Evolutionary conservation across 2,329 filamentous ascomycete species (phyloP).

Genomic region (Beauveria bassiana): DNA sequence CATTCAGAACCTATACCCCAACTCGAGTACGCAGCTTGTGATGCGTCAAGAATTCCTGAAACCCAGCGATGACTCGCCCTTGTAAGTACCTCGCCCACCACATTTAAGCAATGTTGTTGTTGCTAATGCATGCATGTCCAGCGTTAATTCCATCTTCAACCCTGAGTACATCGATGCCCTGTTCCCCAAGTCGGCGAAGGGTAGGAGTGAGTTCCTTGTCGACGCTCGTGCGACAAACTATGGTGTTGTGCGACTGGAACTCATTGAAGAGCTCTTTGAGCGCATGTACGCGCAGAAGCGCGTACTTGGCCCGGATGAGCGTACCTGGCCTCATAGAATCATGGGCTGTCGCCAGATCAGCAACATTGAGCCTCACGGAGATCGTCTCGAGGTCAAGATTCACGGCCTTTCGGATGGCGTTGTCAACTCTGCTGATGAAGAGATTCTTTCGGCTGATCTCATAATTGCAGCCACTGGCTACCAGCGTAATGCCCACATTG

Average conservation of each 20-base stretch:
- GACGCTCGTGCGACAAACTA: slow-evolving; percentile 87
- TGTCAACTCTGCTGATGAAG: slow-evolving; percentile 33
- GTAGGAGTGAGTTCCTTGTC: slow-evolving; percentile 53
- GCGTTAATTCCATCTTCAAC: slow-evolving; percentile 95
- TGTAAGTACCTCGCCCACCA: slow-evolving; percentile 49
- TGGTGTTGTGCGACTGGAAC: slow-evolving; percentile 81
- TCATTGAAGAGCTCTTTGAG: slow-evolving; percentile 85
- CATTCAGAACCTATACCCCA: slow-evolving; percentile 73
- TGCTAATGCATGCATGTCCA: slow-evolving; percentile 29
- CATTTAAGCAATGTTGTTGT: neutral
- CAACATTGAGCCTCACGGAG: slow-evolving; percentile 45
- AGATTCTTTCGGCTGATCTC: slow-evolving; percentile 67
- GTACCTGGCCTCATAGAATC: slow-evolving; percentile 75
- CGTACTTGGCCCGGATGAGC: slow-evolving; percentile 58
- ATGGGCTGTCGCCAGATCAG: slow-evolving; percentile 60
- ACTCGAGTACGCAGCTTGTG: slow-evolving; percentile 67
- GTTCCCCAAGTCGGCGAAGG: slow-evolving; percentile 56
- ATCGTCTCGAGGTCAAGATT: slow-evolving; percentile 51
- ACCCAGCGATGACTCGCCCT: slow-evolving; percentile 92
- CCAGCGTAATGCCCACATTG: slow-evolving; percentile 66
- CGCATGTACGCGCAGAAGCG: slow-evolving; percentile 81
- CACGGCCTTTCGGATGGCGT: slow-evolving; percentile 35
- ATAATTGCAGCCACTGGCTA: slow-evolving; percentile 88
- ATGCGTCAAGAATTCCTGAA: slow-evolving; percentile 78
- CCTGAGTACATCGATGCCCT: slow-evolving; percentile 73